phyloP scores from a whole-genome alignment of 2,329 filamentous ascomycete species.

The Mollisiaceae sp. region DNA sequence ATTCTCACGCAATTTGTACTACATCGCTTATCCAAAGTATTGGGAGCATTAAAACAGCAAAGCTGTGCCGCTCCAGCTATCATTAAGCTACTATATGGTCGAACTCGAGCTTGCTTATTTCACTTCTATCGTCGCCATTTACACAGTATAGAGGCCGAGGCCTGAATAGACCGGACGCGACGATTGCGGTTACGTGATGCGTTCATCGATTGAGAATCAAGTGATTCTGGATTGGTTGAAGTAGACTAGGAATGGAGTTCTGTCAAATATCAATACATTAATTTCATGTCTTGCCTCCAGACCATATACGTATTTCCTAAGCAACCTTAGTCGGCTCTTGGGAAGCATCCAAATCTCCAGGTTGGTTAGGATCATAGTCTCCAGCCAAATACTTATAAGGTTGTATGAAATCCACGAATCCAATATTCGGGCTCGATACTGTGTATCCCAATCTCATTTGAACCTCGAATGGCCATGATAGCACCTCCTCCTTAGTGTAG shows the following conservation, averaged over 20 bases:
- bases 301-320: background rate
- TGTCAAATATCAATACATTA: background rate
- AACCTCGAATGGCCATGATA: slow-evolving; percentile 31
- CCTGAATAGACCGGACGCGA: no score
- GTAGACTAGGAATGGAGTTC: background rate
- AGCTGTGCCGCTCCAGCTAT: background rate
- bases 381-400: slow-evolving; percentile 51
- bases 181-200: background rate
- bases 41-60: background rate
- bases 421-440: slow-evolving; percentile 57
- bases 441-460: slow-evolving; percentile 34
- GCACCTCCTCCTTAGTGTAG: slow-evolving; percentile 31
- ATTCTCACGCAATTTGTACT: background rate
- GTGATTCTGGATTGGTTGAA: background rate
- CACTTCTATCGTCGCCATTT: no score
- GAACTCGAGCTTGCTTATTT: background rate
- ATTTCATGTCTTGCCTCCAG: background rate
- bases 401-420: slow-evolving; percentile 89
- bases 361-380: slow-evolving; percentile 26
- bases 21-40: background rate
- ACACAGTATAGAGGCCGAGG: no score
- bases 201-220: background rate
- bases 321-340: slow-evolving; percentile 17
- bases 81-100: background rate
- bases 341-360: slow-evolving; percentile 26